Percentiles rank a stretch among this genome's conserved stretches.
Conservation (phyloP, 2,329 filamentous ascomycete genomes). For the Fusarium albosuccineum region DNA sequence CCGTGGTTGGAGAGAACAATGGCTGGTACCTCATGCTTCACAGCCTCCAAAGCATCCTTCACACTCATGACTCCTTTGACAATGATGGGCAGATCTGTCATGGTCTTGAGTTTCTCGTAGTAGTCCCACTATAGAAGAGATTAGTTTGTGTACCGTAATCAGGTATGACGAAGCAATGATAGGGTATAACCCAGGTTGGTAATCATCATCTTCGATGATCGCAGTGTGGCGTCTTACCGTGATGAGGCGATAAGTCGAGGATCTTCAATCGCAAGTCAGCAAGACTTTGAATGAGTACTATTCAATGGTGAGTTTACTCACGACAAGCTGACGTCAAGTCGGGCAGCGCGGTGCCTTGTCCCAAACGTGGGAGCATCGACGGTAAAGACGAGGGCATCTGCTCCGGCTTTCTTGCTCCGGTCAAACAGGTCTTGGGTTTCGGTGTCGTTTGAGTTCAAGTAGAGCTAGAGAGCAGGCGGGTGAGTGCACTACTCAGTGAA, state of each 20-base stretch:
- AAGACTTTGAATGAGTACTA: not conserved
- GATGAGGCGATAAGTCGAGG: constrained; percentile 28
- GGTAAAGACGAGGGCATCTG: constrained; percentile 52
- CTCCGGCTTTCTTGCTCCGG: constrained; percentile 45
- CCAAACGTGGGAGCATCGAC: constrained; percentile 53
- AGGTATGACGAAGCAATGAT: too few species aligned
- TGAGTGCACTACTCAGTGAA: not conserved
- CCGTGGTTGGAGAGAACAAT: constrained; percentile 56
- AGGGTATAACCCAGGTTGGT: not conserved
- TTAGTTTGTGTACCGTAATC: not conserved
- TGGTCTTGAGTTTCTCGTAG: constrained; percentile 46
- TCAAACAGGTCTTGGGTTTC: constrained; percentile 46
- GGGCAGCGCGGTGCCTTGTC: constrained; percentile 53
- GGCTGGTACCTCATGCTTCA: constrained; percentile 41
- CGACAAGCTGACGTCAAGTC: constrained; percentile 48
- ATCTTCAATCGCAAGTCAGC: not conserved
- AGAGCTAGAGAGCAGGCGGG: constrained; percentile 11
- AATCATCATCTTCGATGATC: not conserved
- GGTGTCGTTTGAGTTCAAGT: constrained; percentile 45
- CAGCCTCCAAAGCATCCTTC: constrained; percentile 49
- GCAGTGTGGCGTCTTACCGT: constrained; percentile 32
- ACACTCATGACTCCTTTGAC: constrained; percentile 54
- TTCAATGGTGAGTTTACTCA: not conserved
- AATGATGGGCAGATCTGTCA: constrained; percentile 52
- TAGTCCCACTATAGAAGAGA: constrained; percentile 46